Evolutionary conservation across 257 asterid genomes (phyloP).

Genomic region (Avicennia marina): DNA sequence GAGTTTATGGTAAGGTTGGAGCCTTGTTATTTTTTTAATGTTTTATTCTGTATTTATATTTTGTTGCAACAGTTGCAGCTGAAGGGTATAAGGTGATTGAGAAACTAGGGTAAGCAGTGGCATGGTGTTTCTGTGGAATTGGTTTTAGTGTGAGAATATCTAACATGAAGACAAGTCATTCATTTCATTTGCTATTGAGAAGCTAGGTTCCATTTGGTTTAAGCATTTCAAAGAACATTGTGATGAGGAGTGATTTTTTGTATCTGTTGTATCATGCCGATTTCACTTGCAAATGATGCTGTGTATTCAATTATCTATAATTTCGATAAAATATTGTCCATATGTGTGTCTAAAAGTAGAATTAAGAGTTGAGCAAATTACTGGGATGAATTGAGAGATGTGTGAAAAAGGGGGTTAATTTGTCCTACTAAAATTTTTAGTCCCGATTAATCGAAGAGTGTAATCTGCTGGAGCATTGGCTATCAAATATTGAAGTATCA

Average conservation of each 20-base stretch:
- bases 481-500: not conserved
- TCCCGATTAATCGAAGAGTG: not conserved
- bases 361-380: not conserved
- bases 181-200: not conserved
- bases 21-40: conserved; percentile 2
- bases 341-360: not conserved
- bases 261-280: not conserved
- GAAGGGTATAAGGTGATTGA: not conserved
- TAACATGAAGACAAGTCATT: no score
- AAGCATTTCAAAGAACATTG: not conserved
- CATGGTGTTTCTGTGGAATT: no score
- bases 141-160: no score
- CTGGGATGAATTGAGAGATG: not conserved
- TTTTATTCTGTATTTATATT: not conserved
- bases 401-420: not conserved
- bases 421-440: not conserved
- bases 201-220: not conserved
- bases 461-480: not conserved
- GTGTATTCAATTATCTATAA: not conserved
- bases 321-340: not conserved
- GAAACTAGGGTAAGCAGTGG: conserved; percentile 1
- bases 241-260: not conserved
- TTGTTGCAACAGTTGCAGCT: not conserved
- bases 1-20: not conserved
- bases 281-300: not conserved